These are phyloP conservation scores for Penicillium manginii DNA, from an alignment of 495 filamentous ascomycete genomes.

Conservation along the genomic window DNA sequence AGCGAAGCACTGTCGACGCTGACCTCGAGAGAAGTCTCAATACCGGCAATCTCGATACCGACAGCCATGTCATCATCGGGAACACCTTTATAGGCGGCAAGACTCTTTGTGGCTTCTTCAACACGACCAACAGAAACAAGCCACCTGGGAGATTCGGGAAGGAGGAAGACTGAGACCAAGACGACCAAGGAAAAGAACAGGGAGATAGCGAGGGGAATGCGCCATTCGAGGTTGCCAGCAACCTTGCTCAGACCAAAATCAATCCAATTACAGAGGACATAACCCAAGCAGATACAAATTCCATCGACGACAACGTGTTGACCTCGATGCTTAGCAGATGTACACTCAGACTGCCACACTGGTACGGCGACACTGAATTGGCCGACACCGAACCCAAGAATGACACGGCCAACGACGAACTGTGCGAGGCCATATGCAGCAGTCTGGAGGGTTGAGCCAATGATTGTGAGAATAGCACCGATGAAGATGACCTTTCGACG, in stretches of 20 bases:
- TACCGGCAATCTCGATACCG: constrained; percentile 39
- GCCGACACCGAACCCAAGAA: constrained; percentile 63
- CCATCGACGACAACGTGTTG: constrained; percentile 51
- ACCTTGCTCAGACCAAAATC: constrained; percentile 56
- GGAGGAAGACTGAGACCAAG: constrained; percentile 45
- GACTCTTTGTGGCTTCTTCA: constrained; percentile 33
- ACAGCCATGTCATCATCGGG: constrained; percentile 32
- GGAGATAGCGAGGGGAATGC: constrained; percentile 50
- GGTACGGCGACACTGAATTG: constrained; percentile 62
- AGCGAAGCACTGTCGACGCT: constrained; percentile 25
- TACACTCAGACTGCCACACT: constrained; percentile 51
- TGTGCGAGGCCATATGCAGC: constrained; percentile 44
- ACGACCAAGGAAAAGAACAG: constrained; percentile 51
- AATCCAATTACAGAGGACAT: constrained; percentile 68
- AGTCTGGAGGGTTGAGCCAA: constrained; percentile 55
- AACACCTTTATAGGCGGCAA: constrained; percentile 38
- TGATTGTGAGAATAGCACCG: constrained; percentile 49
- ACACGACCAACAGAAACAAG: constrained; percentile 38
- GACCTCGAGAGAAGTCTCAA: constrained; percentile 43
- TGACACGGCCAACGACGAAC: constrained; percentile 47
- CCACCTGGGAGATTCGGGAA: constrained; percentile 58
- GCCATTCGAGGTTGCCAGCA: constrained; percentile 49
- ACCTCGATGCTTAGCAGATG: constrained; percentile 42
- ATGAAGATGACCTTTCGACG: constrained; percentile 58
- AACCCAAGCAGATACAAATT: constrained; percentile 60